Evolutionary conservation across 306 rosid genomes (phyloP).

Genomic region (Psophocarpus tetragonolobus): DNA sequence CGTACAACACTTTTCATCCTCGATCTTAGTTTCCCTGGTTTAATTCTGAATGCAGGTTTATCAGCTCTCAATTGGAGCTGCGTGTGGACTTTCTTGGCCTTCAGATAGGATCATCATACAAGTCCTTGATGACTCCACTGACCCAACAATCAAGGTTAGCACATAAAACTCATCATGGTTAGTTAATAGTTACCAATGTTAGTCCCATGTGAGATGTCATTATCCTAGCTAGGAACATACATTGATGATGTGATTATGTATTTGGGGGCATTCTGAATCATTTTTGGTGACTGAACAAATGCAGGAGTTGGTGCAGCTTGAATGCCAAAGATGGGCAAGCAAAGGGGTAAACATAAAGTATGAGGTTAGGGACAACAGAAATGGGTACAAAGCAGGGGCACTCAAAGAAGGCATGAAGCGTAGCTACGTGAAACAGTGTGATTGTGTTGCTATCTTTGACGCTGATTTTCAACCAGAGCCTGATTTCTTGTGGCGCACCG

Average conservation of each 20-base stretch:
- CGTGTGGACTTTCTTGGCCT: constrained; percentile 96
- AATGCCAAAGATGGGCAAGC: constrained; percentile 95
- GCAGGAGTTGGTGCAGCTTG: constrained; percentile 85
- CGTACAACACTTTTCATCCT: neutral
- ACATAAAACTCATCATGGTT: neutral
- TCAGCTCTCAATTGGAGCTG: constrained; percentile 89
- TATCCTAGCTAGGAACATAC: neutral
- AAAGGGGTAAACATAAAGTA: constrained; percentile 90
- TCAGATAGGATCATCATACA: constrained; percentile 84
- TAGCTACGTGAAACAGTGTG: constrained; percentile 75
- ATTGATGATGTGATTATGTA: neutral
- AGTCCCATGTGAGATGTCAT: neutral
- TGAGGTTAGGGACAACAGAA: constrained; percentile 83
- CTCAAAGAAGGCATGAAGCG: constrained; percentile 88
- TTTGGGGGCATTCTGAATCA: neutral
- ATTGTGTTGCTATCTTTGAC: constrained; percentile 82
- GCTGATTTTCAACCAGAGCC: constrained; percentile 98
- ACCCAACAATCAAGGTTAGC: constrained; percentile 70
- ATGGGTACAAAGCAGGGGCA: constrained; percentile 95
- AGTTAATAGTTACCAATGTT: neutral
- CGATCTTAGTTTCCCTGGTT: neutral
- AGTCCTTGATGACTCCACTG: constrained; percentile 94
- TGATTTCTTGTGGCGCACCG: constrained; percentile 75
- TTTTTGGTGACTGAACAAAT: constrained; percentile 11
- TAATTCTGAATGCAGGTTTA: constrained; percentile 70